Evolutionary conservation across 306 rosid genomes (phyloP).

Genomic region (Rosa multiflora): DNA sequence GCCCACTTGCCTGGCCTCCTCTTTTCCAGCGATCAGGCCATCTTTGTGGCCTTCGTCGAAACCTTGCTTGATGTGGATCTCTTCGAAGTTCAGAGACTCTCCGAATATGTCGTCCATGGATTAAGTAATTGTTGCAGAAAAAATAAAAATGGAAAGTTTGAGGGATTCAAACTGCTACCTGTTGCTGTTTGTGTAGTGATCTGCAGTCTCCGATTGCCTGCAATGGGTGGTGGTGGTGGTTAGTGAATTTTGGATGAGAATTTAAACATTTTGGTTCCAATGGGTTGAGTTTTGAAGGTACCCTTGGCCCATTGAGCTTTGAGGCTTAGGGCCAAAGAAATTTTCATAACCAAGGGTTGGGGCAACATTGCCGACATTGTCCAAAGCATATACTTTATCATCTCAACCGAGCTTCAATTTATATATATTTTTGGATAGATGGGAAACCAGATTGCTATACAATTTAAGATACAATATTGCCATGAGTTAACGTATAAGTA

Average conservation of each 20-base stretch:
- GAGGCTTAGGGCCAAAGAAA: no score
- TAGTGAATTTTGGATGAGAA: no score
- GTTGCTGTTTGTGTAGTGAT: neutral
- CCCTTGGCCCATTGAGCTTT: neutral
- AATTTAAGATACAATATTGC: neutral
- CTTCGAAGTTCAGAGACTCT: constrained; percentile 60
- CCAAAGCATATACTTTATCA: no score
- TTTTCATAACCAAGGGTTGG: no score
- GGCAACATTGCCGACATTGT: no score
- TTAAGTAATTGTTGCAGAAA: neutral
- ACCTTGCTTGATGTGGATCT: constrained; percentile 62
- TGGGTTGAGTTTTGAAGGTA: neutral
- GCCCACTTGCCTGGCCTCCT: constrained; percentile 66
- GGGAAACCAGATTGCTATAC: neutral
- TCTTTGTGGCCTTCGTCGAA: constrained; percentile 56
- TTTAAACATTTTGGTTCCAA: neutral
- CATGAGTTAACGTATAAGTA: neutral
- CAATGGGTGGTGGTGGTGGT: neutral
- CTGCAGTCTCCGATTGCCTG: neutral
- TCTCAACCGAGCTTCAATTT: no score
- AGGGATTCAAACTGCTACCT: neutral
- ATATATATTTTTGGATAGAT: no score
- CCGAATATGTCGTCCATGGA: constrained; percentile 62
- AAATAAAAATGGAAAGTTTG: neutral
- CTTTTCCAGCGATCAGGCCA: constrained; percentile 54